Conservation (phyloP, 257 asterid genomes). For the Solanum sparsipilum region DNA sequence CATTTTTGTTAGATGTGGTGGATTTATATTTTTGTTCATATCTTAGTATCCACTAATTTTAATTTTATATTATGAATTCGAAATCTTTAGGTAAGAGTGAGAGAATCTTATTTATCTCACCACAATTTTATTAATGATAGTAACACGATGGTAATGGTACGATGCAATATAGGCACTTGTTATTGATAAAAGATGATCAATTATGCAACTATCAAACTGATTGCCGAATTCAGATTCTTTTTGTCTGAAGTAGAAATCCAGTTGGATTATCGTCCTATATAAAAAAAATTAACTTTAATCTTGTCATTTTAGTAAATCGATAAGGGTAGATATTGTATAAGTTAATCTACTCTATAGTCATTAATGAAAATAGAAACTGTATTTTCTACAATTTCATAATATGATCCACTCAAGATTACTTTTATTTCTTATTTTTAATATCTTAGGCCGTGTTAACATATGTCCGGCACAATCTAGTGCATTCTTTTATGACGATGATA, state of each 20-base stretch:
- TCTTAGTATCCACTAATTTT: background rate
- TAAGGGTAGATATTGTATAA: background rate
- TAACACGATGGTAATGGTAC: background rate
- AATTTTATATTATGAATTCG: background rate
- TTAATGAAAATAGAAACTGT: background rate
- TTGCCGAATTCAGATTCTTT: background rate
- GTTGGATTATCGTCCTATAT: background rate
- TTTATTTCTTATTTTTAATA: background rate
- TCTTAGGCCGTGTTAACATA: background rate
- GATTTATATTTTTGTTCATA: background rate
- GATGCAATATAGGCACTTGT: background rate
- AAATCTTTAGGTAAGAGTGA: too few species aligned
- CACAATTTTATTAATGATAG: too few species aligned
- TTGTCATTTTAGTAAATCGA: background rate
- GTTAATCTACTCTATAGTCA: background rate
- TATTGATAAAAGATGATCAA: background rate
- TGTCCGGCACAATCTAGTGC: background rate
- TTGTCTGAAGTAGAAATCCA: background rate
- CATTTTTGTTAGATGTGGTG: background rate
- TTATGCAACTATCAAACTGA: background rate
- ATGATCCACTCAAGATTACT: background rate
- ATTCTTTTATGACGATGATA: background rate
- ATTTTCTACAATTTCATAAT: background rate
- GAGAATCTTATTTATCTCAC: too few species aligned
- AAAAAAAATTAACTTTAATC: too few species aligned